Conservation (phyloP, 2,329 filamentous ascomycete species). For the Claviceps arundinis region DNA sequence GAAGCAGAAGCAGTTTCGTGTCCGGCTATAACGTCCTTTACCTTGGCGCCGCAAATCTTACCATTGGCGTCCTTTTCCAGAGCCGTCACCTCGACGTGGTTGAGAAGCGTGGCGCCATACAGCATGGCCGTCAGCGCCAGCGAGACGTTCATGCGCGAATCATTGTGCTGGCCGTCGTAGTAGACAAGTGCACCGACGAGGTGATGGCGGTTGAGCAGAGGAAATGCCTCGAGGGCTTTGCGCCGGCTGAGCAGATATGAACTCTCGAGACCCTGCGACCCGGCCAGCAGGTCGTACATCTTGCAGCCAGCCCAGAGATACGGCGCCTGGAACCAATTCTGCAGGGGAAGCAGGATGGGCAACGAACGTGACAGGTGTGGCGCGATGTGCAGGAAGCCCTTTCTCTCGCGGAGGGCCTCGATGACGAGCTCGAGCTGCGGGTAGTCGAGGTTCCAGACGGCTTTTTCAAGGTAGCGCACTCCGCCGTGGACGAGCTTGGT, state of each 20-base stretch:
- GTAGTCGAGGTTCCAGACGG: slow-evolving; percentile 74
- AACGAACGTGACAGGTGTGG: slow-evolving; percentile 71
- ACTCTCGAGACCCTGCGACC: slow-evolving; percentile 68
- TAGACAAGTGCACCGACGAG: slow-evolving; percentile 71
- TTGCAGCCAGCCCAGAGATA: slow-evolving; percentile 62
- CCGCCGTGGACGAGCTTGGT: slow-evolving; percentile 79
- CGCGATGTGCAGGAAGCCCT: slow-evolving; percentile 72
- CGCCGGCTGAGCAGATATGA: slow-evolving; percentile 70
- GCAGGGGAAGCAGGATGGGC: slow-evolving; percentile 70
- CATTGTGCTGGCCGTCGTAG: slow-evolving; percentile 79
- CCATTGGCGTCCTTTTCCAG: slow-evolving; percentile 60
- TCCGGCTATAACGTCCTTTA: slow-evolving; percentile 43
- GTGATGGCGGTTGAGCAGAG: slow-evolving; percentile 61
- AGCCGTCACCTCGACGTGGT: slow-evolving; percentile 66
- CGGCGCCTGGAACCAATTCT: slow-evolving; percentile 74
- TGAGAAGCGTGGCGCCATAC: slow-evolving; percentile 68
- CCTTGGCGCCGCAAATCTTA: slow-evolving; percentile 52
- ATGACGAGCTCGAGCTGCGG: slow-evolving; percentile 70
- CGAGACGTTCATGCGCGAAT: slow-evolving; percentile 78
- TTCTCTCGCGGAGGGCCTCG: slow-evolving; percentile 69
- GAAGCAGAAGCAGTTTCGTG: slow-evolving; percentile 20
- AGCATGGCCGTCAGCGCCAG: slow-evolving; percentile 68
- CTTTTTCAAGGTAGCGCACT: slow-evolving; percentile 76
- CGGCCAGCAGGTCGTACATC: slow-evolving; percentile 69
- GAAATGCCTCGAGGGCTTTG: slow-evolving; percentile 66